Evolutionary conservation across 495 filamentous ascomycete genomes (phyloP).

Genomic region (Penicillium lividum): DNA sequence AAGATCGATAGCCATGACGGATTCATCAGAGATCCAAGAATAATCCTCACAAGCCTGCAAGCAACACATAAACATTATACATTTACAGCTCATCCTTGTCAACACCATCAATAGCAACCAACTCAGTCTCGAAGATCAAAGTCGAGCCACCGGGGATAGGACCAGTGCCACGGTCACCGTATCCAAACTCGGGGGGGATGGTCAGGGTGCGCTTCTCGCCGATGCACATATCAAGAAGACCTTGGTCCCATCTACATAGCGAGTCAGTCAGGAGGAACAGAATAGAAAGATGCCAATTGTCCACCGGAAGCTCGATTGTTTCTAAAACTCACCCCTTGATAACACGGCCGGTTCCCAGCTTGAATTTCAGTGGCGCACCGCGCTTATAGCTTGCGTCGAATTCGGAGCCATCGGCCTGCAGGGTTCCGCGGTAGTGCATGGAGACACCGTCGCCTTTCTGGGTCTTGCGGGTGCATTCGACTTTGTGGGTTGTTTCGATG

Average conservation of each 20-base stretch:
- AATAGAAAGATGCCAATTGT: not conserved
- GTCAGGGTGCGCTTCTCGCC: slow-evolving; percentile 92
- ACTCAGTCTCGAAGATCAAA: slow-evolving; percentile 89
- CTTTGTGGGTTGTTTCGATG: slow-evolving; percentile 72
- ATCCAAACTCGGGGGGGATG: slow-evolving; percentile 83
- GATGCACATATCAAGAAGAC: slow-evolving; percentile 92
- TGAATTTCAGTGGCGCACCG: slow-evolving; percentile 72
- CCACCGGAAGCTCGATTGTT: not conserved
- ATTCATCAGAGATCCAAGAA: not conserved
- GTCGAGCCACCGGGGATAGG: slow-evolving; percentile 79
- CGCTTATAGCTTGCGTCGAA: slow-evolving; percentile 72
- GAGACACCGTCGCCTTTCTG: slow-evolving; percentile 72
- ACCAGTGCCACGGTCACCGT: slow-evolving; percentile 73
- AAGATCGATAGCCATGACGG: too few species aligned
- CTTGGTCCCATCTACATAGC: slow-evolving; percentile 74
- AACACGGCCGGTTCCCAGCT: slow-evolving; percentile 74
- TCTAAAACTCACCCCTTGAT: slow-evolving; percentile 69
- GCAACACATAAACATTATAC: not conserved
- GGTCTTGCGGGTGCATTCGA: slow-evolving; percentile 74
- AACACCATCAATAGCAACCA: slow-evolving; percentile 85
- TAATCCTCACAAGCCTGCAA: not conserved
- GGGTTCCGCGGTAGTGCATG: slow-evolving; percentile 86
- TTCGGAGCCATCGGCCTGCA: slow-evolving; percentile 53
- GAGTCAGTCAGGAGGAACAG: slow-evolving; percentile 5
- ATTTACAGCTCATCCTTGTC: slow-evolving; percentile 57